Evolutionary conservation across 345 rosid species (phyloP), one percentile per base, ranked within the genome.

Genomic region (Salix dunnii): DNA sequence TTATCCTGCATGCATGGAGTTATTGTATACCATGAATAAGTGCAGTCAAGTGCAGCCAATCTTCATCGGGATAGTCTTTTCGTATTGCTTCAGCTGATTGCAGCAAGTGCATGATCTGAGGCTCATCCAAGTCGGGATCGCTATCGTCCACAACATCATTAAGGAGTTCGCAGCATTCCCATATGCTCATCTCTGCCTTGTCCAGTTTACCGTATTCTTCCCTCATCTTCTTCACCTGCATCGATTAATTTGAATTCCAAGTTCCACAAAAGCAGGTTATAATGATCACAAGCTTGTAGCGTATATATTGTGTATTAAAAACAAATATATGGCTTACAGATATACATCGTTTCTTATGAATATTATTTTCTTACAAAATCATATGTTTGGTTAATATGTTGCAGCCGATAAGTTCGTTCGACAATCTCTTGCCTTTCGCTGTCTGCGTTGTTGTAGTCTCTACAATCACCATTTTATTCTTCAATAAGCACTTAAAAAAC

Each of bases 11-110:
- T 35, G 36, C 6, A 35, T 35, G 1, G 36, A 35, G 36, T 35
- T 35, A 35, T 5, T 35, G 36, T 14, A 14, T 33, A 86, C 92
- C 92, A 67, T 89, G 92, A 72, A 89, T 87, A 17, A 89, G 92
- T 31, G 83, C 92, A 62, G 92, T 89, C 84, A 89, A 80, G 48
- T 89, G 92, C 27, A 89, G 42, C 92, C 92, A 89, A 80, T 89
- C 92, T 73, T 89, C 88, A 13, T 84, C 7, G 13, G 92, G 93
- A 55, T 90, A 86, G 63, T 89, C 93, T 69, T 85, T 88, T 38
- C 91, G 77, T 18, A 88, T 86, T 1, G 96, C 96, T 77, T 91
- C 96, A 1, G 93, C 92, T 1, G 90, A 82, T 74, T 90, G 93
- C 77, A 91, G 77, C 80, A 91, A 82, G 53, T 91, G 96, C 60